phyloP scores from a whole-genome alignment of 164 flowering plant genomes.

The Macadamia integrifolia region DNA sequence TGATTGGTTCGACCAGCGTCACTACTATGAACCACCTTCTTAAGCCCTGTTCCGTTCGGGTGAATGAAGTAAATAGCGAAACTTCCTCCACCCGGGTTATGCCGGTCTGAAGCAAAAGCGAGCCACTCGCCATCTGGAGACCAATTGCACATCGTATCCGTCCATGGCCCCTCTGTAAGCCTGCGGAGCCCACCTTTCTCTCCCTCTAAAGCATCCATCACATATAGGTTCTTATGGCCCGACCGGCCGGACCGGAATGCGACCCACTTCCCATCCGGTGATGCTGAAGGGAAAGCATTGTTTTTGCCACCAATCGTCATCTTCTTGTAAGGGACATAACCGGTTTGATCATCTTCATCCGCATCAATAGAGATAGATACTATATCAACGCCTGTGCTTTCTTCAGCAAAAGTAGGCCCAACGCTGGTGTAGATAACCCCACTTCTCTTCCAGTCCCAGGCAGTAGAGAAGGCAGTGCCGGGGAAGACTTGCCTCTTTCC shows the following conservation, averaged over 20 bases:
- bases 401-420: slow-evolving; percentile 65
- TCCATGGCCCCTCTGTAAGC: slow-evolving; percentile 85
- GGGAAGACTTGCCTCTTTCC: slow-evolving; percentile 34
- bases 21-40: slow-evolving; percentile 57
- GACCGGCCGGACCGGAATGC: slow-evolving; percentile 81
- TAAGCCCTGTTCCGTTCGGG: slow-evolving; percentile 77
- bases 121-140: slow-evolving; percentile 93
- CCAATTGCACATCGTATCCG: slow-evolving; percentile 90
- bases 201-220: slow-evolving; percentile 78
- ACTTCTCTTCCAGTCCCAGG: slow-evolving; percentile 68
- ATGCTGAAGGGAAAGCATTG: slow-evolving; percentile 88
- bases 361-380: slow-evolving; percentile 49
- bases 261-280: slow-evolving; percentile 83
- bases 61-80: slow-evolving; percentile 58
- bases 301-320: slow-evolving; percentile 59
- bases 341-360: slow-evolving; percentile 4
- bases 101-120: slow-evolving; percentile 73
- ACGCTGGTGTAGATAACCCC: slow-evolving; percentile 68
- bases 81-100: slow-evolving; percentile 62
- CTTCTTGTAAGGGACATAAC: slow-evolving; percentile 21
- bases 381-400: slow-evolving; percentile 57
- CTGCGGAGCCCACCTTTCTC: slow-evolving; percentile 48
- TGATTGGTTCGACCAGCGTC: slow-evolving; percentile 69
- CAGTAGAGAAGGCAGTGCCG: slow-evolving; percentile 55
- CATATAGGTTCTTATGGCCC: slow-evolving; percentile 75